Percentiles rank a stretch among this genome's conserved stretches.
phyloP scores from a whole-genome alignment of 2,329 filamentous ascomycete genomes.

The Pestalotiopsis sp. region DNA sequence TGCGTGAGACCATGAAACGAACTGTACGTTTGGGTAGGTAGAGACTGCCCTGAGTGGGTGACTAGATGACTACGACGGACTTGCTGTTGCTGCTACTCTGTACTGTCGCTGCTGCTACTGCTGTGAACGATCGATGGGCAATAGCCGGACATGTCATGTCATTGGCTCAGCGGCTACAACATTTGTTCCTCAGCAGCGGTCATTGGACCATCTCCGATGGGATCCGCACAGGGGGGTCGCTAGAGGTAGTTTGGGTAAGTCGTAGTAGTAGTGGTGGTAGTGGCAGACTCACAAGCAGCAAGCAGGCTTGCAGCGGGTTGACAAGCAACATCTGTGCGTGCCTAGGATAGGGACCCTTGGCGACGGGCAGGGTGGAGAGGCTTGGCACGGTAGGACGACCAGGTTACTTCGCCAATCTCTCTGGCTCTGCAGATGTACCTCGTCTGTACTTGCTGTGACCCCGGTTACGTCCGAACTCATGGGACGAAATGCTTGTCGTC shows the following conservation, averaged over 20 bases:
- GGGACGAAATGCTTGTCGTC: neutral
- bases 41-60: neutral
- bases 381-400: neutral
- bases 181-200: slow-evolving; percentile 17
- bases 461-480: slow-evolving; percentile 13
- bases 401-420: slow-evolving; percentile 11
- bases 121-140: slow-evolving; percentile 21
- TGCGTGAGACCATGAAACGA: neutral
- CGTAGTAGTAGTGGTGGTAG: neutral
- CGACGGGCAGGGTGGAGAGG: neutral
- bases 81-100: neutral
- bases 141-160: slow-evolving; percentile 18
- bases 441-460: slow-evolving; percentile 7
- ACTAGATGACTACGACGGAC: neutral
- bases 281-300: neutral
- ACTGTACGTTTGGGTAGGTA: neutral
- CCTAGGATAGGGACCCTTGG: neutral
- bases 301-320: neutral
- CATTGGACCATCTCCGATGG: slow-evolving; percentile 19
- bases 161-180: slow-evolving; percentile 23
- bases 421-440: neutral
- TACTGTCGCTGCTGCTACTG: neutral
- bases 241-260: neutral
- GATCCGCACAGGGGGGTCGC: neutral
- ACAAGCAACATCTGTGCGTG: neutral